Percentiles rank a stretch among this genome's conserved stretches.
Evolutionary conservation across 208 protist species (phyloP).

Genomic region (Histomonas meleagridis): DNA sequence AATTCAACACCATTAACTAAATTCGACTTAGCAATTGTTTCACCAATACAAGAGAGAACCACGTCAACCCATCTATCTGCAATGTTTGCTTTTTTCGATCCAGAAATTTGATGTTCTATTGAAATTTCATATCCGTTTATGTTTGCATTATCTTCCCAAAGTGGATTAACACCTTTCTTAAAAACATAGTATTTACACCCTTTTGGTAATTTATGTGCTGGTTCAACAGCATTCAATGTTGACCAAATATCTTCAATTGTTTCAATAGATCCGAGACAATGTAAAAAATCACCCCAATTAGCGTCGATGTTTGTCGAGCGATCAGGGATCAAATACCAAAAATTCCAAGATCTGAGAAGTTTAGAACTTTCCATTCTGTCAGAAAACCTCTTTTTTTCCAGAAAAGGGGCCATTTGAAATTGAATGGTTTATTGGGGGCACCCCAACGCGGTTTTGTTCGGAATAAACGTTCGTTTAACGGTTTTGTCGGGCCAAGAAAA

Average conservation of each 20-base stretch:
- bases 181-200: slow-evolving; percentile 12
- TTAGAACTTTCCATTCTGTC: too few relatives aligned
- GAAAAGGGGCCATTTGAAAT: too few relatives aligned
- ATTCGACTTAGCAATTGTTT: background rate
- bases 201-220: background rate
- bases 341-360: too few relatives aligned
- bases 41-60: background rate
- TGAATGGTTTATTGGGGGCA: too few relatives aligned
- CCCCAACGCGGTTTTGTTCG: too few relatives aligned
- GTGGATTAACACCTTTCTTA: background rate
- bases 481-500: too few relatives aligned
- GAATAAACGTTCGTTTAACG: too few relatives aligned
- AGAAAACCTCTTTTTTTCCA: too few relatives aligned
- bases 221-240: background rate
- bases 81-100: background rate
- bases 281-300: background rate
- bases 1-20: slow-evolving; percentile 15
- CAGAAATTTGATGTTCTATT: background rate
- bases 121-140: background rate
- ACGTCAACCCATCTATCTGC: background rate
- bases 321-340: background rate
- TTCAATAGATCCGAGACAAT: background rate
- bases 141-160: background rate
- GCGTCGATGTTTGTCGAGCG: background rate
- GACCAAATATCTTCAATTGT: background rate